phyloP scores from a whole-genome alignment of 2,329 filamentous ascomycete species.

The Phyllosticta paracitricarpa region DNA sequence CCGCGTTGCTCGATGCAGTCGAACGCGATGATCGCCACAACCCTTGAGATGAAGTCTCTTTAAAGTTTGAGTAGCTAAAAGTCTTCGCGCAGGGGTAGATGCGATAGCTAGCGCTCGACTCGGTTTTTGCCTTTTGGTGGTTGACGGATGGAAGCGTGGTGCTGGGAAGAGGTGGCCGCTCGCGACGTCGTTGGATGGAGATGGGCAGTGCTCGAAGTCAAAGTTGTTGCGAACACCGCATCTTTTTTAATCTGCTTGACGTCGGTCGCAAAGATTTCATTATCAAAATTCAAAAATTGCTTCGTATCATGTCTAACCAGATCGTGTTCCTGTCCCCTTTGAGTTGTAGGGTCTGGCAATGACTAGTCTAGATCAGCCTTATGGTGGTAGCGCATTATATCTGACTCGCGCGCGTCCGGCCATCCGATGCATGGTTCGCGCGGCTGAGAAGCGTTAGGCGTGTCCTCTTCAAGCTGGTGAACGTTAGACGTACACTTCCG shows the following conservation, averaged over 20 bases:
- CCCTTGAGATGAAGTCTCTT: not conserved
- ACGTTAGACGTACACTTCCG: not conserved
- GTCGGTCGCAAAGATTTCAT: not conserved
- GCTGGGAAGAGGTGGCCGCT: not conserved
- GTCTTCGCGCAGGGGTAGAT: not conserved
- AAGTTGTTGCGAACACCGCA: not conserved
- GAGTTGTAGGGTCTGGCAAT: not conserved
- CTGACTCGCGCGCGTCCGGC: slow-evolving; percentile 3
- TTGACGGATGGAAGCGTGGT: not conserved
- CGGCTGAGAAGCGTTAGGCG: not conserved
- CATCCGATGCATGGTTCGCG: slow-evolving; percentile 5
- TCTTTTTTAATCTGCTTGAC: not conserved
- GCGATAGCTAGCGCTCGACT: not conserved
- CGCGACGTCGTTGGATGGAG: not conserved
- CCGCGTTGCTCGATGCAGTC: not conserved
- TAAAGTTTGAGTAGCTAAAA: not conserved
- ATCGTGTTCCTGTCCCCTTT: not conserved
- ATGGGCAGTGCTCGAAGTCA: not conserved
- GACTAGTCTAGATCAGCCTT: slow-evolving; percentile 4
- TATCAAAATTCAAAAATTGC: not conserved
- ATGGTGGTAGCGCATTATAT: not conserved
- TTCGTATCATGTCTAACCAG: not conserved
- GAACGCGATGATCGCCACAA: not conserved
- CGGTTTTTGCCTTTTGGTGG: not conserved
- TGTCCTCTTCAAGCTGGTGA: not conserved